A percentile compares a stretch with the other conserved stretches of the same genome.
phyloP scores from a whole-genome alignment of 2,329 filamentous ascomycete genomes.

The Coccinonectria pachysandricola region DNA sequence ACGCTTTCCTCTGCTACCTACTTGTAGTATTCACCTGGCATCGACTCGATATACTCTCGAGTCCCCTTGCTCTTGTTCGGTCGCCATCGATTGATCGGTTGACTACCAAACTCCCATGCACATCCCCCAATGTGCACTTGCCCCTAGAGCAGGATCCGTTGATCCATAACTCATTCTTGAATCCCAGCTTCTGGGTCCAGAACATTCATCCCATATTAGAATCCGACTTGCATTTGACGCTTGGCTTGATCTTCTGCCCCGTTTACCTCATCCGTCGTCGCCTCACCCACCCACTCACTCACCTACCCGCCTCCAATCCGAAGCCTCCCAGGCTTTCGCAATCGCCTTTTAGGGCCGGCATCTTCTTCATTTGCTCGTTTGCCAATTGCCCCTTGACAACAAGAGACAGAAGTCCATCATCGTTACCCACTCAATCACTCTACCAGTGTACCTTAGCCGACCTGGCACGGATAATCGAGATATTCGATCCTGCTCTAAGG shows the following conservation, averaged over 20 bases:
- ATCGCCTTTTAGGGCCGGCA: conserved; percentile 10
- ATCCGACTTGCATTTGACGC: conserved; percentile 12
- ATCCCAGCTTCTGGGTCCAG: too few species aligned
- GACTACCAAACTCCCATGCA: too few species aligned
- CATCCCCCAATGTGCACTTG: too few species aligned
- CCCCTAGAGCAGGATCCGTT: conserved; percentile 1
- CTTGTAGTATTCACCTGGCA: too few species aligned
- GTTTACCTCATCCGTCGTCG: conserved; percentile 16
- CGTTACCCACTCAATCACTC: conserved; percentile 8
- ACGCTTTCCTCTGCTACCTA: too few species aligned
- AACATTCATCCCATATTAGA: conserved; percentile 13
- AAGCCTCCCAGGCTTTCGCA: too few species aligned
- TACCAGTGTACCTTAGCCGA: too few species aligned
- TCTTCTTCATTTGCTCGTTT: conserved; percentile 11
- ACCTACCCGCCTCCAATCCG: conserved; percentile 13
- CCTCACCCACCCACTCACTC: conserved; percentile 14
- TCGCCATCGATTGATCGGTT: too few species aligned
- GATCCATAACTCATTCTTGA: too few species aligned
- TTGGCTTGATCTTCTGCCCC: conserved; percentile 8
- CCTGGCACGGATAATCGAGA: conserved; percentile 15
- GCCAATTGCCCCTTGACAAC: conserved; percentile 5
- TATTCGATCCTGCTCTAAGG: conserved; percentile 13
- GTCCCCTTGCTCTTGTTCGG: too few species aligned
- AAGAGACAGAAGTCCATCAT: too few species aligned
- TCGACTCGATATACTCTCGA: too few species aligned